Evolutionary conservation across 257 asterid genomes (phyloP).

Genomic region (Oldenlandia corymbosa): DNA sequence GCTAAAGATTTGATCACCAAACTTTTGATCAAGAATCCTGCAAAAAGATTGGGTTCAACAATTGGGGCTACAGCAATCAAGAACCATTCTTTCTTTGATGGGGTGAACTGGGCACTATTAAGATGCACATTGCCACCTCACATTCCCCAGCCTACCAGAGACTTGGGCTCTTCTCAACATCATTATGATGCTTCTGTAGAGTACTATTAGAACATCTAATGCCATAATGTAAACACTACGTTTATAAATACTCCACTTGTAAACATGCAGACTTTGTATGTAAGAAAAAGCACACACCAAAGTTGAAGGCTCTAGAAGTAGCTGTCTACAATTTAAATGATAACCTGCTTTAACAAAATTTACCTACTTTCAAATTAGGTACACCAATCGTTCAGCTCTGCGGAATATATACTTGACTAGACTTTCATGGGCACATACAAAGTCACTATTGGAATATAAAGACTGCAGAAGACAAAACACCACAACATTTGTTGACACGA

Average conservation of each 20-base stretch:
- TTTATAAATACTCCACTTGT: background rate
- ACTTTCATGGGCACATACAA: no score
- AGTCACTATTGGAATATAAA: background rate
- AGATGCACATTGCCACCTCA: constrained; percentile 62
- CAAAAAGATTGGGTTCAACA: constrained; percentile 60
- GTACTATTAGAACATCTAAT: constrained; percentile 26
- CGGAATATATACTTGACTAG: no score
- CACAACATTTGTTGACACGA: no score
- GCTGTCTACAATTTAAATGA: background rate
- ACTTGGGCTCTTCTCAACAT: constrained; percentile 27
- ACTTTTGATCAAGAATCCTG: constrained; percentile 53
- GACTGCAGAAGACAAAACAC: background rate
- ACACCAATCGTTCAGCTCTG: no score
- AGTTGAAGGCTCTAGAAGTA: no score
- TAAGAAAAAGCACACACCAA: background rate
- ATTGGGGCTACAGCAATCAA: constrained; percentile 69
- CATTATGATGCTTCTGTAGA: constrained; percentile 35
- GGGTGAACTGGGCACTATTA: constrained; percentile 78
- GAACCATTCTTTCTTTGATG: constrained; percentile 59
- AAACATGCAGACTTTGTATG: background rate
- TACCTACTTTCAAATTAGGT: no score
- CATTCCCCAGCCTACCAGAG: constrained; percentile 38
- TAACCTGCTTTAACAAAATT: background rate
- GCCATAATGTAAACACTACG: background rate
- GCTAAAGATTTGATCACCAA: constrained; percentile 55